Percentiles rank a stretch among this genome's conserved stretches.
Conservation (phyloP, 2,329 filamentous ascomycete genomes). For the Amylocarpus encephaloides region DNA sequence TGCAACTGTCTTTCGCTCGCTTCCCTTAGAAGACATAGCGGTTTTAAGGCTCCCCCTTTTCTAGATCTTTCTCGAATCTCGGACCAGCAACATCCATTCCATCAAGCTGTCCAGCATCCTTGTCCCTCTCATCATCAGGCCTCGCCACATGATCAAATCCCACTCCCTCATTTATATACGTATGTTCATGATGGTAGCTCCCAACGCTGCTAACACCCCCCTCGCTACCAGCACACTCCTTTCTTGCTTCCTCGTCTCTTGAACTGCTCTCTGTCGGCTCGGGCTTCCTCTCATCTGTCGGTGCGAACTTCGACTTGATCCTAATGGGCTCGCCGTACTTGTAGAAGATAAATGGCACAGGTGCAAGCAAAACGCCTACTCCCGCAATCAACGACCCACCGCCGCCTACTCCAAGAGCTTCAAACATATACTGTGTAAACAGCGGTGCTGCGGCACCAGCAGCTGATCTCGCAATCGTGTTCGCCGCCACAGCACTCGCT, state of each 20-base stretch:
- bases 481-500: constrained; percentile 51
- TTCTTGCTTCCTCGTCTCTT: neutral
- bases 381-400: constrained; percentile 43
- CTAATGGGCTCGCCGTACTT: constrained; percentile 27
- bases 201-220: neutral
- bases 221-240: neutral
- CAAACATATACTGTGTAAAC: constrained; percentile 44
- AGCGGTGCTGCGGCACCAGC: constrained; percentile 60
- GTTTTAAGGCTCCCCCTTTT: constrained; percentile 9
- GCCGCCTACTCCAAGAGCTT: constrained; percentile 44
- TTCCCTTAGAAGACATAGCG: too few species aligned
- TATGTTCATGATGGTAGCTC: neutral
- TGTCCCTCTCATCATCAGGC: constrained; percentile 3
- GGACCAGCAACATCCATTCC: neutral
- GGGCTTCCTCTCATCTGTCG: constrained; percentile 12
- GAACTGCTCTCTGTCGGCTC: neutral
- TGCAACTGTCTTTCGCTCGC: too few species aligned
- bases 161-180: neutral
- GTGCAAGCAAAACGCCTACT: constrained; percentile 37
- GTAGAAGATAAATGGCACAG: constrained; percentile 29
- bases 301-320: constrained; percentile 28
- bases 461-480: constrained; percentile 52
- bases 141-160: constrained; percentile 8
- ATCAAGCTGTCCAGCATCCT: constrained; percentile 5
- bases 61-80: constrained; percentile 9